These are phyloP conservation scores for Nitzschia inconspicua DNA, from an alignment of 108 stramenopile genomes.

Conservation along the genomic window DNA sequence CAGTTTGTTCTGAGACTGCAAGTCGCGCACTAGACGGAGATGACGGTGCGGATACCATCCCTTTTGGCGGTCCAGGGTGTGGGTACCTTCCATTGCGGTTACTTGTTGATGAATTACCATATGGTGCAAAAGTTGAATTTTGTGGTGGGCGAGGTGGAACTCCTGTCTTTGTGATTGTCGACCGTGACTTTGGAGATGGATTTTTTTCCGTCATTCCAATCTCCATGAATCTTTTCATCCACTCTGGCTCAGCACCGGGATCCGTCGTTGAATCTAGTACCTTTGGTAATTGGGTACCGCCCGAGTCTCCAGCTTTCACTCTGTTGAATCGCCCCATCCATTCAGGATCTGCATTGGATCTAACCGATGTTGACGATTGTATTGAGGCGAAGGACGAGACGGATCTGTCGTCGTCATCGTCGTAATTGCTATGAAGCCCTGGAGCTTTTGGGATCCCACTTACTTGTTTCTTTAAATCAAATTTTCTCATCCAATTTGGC, in stretches of 20 bases:
- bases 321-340: constrained; percentile 16
- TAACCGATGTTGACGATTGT: constrained; percentile 8
- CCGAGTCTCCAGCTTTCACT: not conserved
- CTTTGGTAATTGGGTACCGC: not conserved
- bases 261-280: not conserved
- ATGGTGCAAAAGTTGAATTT: not conserved
- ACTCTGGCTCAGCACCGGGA: constrained; percentile 6
- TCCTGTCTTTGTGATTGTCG: not conserved
- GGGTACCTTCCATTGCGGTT: not conserved
- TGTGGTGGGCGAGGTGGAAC: not conserved
- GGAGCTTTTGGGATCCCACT: too few species aligned
- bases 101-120: not conserved
- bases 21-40: constrained; percentile 2
- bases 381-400: too few species aligned
- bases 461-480: too few species aligned
- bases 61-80: not conserved
- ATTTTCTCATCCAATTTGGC: constrained; percentile 22
- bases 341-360: not conserved
- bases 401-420: constrained; percentile 7
- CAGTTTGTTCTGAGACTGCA: not conserved
- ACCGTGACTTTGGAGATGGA: too few species aligned
- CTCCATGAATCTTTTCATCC: constrained; percentile 17
- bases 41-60: constrained; percentile 3
- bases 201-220: too few species aligned
- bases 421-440: too few species aligned